Evolutionary conservation across 139 green algal species (phyloP).

Genomic region (Coelastrella sp.): DNA sequence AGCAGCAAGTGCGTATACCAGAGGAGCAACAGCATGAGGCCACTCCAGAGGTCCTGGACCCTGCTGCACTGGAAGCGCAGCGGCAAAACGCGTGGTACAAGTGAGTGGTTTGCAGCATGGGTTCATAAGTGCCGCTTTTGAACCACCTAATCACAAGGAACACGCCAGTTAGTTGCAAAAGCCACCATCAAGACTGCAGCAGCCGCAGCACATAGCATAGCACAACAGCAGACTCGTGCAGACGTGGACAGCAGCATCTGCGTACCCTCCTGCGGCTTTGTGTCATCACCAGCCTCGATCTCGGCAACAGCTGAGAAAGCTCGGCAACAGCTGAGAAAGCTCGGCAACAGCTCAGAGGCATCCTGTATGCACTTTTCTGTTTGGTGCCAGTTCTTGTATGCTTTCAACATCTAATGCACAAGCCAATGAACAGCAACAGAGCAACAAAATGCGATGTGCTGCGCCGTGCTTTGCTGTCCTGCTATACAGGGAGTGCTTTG

Average conservation of each 20-base stretch:
- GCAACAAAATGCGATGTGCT: background rate
- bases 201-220: no score
- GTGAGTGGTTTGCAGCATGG: background rate
- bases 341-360: no score
- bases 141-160: background rate
- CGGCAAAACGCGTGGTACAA: constrained; percentile 28
- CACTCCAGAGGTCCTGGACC: background rate
- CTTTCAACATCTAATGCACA: background rate
- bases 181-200: background rate
- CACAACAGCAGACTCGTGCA: no score
- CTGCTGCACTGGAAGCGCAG: background rate
- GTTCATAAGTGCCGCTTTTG: background rate
- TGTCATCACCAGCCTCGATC: no score
- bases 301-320: no score
- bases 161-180: background rate
- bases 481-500: constrained; percentile 53
- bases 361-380: no score
- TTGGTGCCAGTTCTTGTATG: no score
- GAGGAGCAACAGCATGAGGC: background rate
- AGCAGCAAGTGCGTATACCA: background rate
- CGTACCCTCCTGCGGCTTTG: no score
- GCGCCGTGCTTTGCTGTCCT: background rate
- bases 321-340: no score
- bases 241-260: no score
- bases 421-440: background rate